Base-by-base conservation (phyloP, 225 moss, liverwort and hornwort species). In the Climacium dendroides region DNA sequence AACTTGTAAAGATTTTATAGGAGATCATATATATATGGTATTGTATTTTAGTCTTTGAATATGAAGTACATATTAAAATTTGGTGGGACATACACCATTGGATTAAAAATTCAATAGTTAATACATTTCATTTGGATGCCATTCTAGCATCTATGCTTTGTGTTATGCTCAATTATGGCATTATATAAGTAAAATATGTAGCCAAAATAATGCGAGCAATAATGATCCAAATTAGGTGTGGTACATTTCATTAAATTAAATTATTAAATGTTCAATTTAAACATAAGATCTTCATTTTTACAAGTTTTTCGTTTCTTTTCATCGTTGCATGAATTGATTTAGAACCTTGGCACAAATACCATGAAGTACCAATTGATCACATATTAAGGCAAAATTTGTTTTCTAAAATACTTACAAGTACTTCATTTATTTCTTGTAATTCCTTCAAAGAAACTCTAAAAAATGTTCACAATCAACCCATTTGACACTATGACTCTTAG, bases 21-120 rank as follows among this genome's bases (percentile, higher is more conserved):
- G 7, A 0, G 4, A 23, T 2, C n/a, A n/a, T n/a, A 1, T 67
- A 13, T 23, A 72, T 16, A 45, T 1, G 1, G 1, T 11, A 47
- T 0, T 2, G 7, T 47, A 30, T 11, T 48, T 48, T 30, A 30
- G 0, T 30, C 11, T 47, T 47, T 17, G 18, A 18, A 73, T 47
- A 47, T 1, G 7, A 47, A 29, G 1, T 9, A 19, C 19, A 19
- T 73, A 47, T 0, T 30, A 32, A 32, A 74, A 19, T 48, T 19
- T 48, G 2, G 11, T 30, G 48, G 11, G 30, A 20, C 2, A 20
- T 74, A 50, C 32, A 32, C 12, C 13, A 48, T 41, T 32, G 5
- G 12, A 50, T 74, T 32, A 13, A 12, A 74, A 19, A 50, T 19
- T 32, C 19, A 48, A 47, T 0, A 30, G 4, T 30, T 7, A 11